Conservation (phyloP, 768 basidiomycete genomes). For the Imleria badia region DNA sequence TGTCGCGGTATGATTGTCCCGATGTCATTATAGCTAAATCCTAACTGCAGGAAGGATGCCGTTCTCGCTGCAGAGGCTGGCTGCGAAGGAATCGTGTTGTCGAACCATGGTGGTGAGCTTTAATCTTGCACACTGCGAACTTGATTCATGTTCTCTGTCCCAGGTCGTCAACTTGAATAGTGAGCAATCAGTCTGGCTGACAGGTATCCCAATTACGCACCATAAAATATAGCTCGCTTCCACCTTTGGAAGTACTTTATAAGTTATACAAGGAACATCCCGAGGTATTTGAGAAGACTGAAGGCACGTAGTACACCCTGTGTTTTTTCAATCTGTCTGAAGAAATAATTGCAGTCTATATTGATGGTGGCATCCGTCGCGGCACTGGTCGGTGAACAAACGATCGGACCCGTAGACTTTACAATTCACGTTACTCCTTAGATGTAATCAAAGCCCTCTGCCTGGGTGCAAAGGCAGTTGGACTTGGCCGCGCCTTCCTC, state of each 20-base stretch:
- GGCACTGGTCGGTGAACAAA: conserved; percentile 60
- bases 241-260: conserved; percentile 77
- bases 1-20: conserved; percentile 48
- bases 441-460: conserved; percentile 91
- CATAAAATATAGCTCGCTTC: conserved; percentile 54
- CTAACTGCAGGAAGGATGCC: conserved; percentile 60
- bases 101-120: conserved; percentile 81
- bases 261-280: conserved; percentile 70
- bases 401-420: background rate
- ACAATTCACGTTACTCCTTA: conserved; percentile 14
- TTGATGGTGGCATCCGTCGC: conserved; percentile 74
- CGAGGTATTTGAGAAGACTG: conserved; percentile 67
- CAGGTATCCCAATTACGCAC: background rate
- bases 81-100: conserved; percentile 84
- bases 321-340: conserved; percentile 1
- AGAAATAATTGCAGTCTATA: conserved; percentile 56
- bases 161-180: conserved; percentile 80
- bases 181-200: conserved; percentile 33
- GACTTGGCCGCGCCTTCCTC: conserved; percentile 82
- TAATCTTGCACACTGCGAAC: background rate
- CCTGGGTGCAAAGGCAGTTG: conserved; percentile 84
- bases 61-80: conserved; percentile 81
- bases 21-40: background rate
- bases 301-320: conserved; percentile 44
- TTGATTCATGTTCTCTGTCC: conserved; percentile 1